Evolutionary conservation across 768 basidiomycete species (phyloP).

Genomic region (Pleurotus ostreatus): DNA sequence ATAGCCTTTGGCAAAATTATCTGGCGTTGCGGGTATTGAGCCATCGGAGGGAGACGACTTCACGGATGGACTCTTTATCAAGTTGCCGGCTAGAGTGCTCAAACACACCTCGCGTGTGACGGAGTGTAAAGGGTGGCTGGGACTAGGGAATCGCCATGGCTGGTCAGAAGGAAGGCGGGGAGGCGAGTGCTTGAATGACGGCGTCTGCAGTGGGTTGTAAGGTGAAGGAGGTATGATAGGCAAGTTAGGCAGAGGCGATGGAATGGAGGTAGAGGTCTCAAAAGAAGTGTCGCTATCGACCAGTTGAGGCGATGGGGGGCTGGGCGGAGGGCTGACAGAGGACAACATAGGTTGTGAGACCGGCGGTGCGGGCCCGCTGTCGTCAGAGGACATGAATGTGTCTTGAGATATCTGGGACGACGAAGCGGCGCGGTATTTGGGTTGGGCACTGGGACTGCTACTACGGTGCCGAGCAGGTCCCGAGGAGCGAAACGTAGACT

Average conservation of each 20-base stretch:
- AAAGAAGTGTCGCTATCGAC: slow-evolving; percentile 15
- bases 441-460: slow-evolving; percentile 18
- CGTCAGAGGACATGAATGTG: slow-evolving; percentile 1
- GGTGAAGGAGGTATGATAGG: slow-evolving; percentile 60
- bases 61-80: slow-evolving; percentile 41
- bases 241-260: slow-evolving; percentile 26
- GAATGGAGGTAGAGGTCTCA: neutral
- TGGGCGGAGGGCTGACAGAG: slow-evolving; percentile 30
- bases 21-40: slow-evolving; percentile 25
- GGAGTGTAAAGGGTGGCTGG: slow-evolving; percentile 73
- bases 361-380: slow-evolving; percentile 2
- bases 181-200: slow-evolving; percentile 75
- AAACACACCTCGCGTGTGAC: slow-evolving; percentile 61
- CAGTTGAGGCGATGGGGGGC: slow-evolving; percentile 27
- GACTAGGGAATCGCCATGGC: slow-evolving; percentile 79
- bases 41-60: slow-evolving; percentile 22
- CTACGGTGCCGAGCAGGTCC: slow-evolving; percentile 14
- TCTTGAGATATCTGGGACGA: slow-evolving; percentile 14
- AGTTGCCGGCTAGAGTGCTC: slow-evolving; percentile 53
- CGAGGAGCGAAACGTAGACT: slow-evolving; percentile 41
- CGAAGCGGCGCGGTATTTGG: slow-evolving; percentile 13
- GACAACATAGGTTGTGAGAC: slow-evolving; percentile 15
- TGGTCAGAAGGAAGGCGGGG: slow-evolving; percentile 73
- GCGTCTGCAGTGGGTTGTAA: slow-evolving; percentile 71
- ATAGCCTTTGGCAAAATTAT: slow-evolving; percentile 26